A percentile compares a stretch with the other conserved stretches of the same genome.
phyloP scores from a whole-genome alignment of 1,139 yeast species.

The Blastobotrys indianensis region DNA sequence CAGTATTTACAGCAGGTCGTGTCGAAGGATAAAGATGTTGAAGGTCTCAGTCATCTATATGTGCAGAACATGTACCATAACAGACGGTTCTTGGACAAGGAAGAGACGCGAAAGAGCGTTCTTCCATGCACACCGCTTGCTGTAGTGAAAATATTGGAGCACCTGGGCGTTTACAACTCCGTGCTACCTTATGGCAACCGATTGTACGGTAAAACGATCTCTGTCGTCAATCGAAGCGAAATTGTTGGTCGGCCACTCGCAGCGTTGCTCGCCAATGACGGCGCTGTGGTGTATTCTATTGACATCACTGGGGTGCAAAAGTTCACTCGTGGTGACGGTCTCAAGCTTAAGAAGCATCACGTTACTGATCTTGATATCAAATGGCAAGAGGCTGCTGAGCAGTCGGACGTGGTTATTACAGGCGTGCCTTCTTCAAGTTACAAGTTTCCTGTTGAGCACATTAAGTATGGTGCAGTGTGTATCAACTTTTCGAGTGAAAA shows the following conservation, averaged over 20 bases:
- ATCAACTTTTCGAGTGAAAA: conserved; percentile 85
- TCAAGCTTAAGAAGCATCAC: conserved; percentile 74
- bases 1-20: conserved; percentile 92
- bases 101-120: conserved; percentile 67
- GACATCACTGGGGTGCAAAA: conserved; percentile 84
- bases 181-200: conserved; percentile 84
- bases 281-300: conserved; percentile 90
- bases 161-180: conserved; percentile 77
- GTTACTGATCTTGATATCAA: conserved; percentile 54
- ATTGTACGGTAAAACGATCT: conserved; percentile 83
- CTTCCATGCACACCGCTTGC: conserved; percentile 97
- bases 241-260: conserved; percentile 97
- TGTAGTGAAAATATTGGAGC: conserved; percentile 85
- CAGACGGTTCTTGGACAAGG: conserved; percentile 68
- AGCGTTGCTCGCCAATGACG: conserved; percentile 92
- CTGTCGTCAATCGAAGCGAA: conserved; percentile 88
- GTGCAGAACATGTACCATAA: conserved; percentile 94
- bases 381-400: conserved; percentile 59
- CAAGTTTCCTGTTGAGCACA: conserved; percentile 76
- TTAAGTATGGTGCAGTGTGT: conserved; percentile 83
- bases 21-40: conserved; percentile 83
- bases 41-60: conserved; percentile 85
- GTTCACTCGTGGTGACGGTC: conserved; percentile 90
- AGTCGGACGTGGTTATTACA: conserved; percentile 87
- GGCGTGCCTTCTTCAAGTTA: conserved; percentile 85